Percentiles rank a stretch among this genome's conserved stretches.
These are phyloP conservation scores for Tuber indicum DNA, from an alignment of 495 filamentous ascomycete species.

Conservation along the genomic window DNA sequence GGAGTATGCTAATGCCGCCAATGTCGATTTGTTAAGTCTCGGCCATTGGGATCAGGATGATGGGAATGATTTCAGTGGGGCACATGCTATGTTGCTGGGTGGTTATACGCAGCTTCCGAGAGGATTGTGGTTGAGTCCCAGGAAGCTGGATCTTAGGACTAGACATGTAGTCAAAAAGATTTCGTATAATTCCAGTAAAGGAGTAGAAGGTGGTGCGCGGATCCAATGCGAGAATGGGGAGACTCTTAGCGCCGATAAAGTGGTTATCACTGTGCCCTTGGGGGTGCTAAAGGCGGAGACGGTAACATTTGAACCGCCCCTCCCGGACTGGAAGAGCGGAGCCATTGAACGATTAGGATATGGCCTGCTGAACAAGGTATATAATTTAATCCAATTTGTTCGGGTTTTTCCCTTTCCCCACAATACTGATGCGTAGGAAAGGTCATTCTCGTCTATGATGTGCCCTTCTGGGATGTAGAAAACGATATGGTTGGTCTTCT, in stretches of 20 bases:
- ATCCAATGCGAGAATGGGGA: slow-evolving; percentile 77
- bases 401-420: neutral
- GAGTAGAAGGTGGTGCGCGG: slow-evolving; percentile 43
- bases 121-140: slow-evolving; percentile 68
- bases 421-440: slow-evolving; percentile 32
- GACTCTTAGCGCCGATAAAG: slow-evolving; percentile 68
- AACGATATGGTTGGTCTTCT: slow-evolving; percentile 92
- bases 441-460: slow-evolving; percentile 79
- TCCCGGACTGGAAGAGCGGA: slow-evolving; percentile 77
- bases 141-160: slow-evolving; percentile 70
- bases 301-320: slow-evolving; percentile 70
- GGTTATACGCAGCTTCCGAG: slow-evolving; percentile 87
- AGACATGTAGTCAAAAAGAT: slow-evolving; percentile 63
- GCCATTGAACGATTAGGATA: slow-evolving; percentile 86
- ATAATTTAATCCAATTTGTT: slow-evolving; percentile 4
- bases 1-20: slow-evolving; percentile 92
- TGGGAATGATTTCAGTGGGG: slow-evolving; percentile 94
- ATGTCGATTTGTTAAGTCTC: slow-evolving; percentile 77
- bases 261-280: slow-evolving; percentile 82
- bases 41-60: slow-evolving; percentile 93
- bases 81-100: slow-evolving; percentile 84
- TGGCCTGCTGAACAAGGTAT: slow-evolving; percentile 79
- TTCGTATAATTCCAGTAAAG: slow-evolving; percentile 52
- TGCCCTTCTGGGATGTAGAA: slow-evolving; percentile 86
- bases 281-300: slow-evolving; percentile 75